Conservation (phyloP, 2,329 filamentous ascomycete species). For the Aspergillus viridinutans region DNA sequence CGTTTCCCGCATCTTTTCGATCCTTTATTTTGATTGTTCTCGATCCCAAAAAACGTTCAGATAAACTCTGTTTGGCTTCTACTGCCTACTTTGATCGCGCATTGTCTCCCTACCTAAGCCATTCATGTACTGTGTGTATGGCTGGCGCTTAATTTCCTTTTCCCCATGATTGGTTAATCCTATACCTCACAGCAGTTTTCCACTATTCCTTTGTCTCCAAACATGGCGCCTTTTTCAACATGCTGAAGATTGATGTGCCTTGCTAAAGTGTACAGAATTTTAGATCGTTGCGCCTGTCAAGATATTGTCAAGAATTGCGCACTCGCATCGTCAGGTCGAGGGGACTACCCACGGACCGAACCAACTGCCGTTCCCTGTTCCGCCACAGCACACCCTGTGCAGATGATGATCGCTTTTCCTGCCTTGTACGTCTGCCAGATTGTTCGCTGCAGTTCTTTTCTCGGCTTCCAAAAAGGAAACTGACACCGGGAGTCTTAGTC, state of each 20-base stretch:
- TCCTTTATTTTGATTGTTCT: neutral
- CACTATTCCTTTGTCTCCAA: neutral
- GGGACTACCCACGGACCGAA: neutral
- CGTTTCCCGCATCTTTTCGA: neutral
- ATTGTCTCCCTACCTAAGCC: neutral
- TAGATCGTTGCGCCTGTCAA: neutral
- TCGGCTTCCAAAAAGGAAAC: neutral
- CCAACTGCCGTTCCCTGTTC: neutral
- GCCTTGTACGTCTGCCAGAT: neutral
- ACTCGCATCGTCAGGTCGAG: neutral
- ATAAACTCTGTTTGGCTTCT: neutral
- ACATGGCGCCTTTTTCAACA: neutral
- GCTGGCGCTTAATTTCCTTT: neutral
- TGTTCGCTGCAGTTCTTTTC: neutral
- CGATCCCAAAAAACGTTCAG: neutral
- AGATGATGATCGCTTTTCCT: neutral
- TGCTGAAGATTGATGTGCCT: neutral
- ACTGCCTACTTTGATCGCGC: neutral
- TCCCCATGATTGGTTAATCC: neutral
- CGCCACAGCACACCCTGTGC: neutral
- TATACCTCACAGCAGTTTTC: neutral
- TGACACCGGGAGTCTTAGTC: neutral
- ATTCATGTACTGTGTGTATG: neutral
- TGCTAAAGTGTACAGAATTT: neutral
- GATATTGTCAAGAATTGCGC: neutral